These are phyloP conservation scores for Catunica adiposa DNA, from an alignment of 2,329 filamentous ascomycete species.

Conservation along the genomic window DNA sequence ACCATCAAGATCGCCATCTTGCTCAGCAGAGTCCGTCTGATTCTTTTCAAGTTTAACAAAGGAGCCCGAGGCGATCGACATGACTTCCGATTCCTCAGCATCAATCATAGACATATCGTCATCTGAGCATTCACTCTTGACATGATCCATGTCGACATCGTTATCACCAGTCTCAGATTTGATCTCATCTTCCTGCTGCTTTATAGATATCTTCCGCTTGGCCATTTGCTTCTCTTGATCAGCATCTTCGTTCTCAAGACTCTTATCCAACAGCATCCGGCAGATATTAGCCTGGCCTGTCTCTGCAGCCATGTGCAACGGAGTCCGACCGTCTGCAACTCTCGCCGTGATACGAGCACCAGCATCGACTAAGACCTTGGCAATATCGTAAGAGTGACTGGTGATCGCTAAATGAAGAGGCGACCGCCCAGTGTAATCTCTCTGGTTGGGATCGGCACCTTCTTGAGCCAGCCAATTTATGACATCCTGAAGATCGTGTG, in stretches of 20 bases:
- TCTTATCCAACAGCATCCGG: slow-evolving; percentile 55
- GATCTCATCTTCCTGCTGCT: not conserved
- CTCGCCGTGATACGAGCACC: slow-evolving; percentile 59
- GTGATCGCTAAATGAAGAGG: slow-evolving; percentile 63
- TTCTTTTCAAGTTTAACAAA: slow-evolving; percentile 48
- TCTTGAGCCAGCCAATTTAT: slow-evolving; percentile 39
- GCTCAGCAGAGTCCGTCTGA: slow-evolving; percentile 22
- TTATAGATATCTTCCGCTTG: slow-evolving; percentile 24
- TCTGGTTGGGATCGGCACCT: slow-evolving; percentile 50
- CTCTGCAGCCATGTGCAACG: slow-evolving; percentile 64
- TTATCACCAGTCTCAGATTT: slow-evolving; percentile 11
- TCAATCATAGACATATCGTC: slow-evolving; percentile 33
- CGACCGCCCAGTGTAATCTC: slow-evolving; percentile 64
- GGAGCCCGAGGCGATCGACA: slow-evolving; percentile 48
- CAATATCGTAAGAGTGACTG: slow-evolving; percentile 51
- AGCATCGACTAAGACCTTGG: slow-evolving; percentile 52
- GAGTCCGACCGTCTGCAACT: slow-evolving; percentile 63
- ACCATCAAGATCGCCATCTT: slow-evolving; percentile 24
- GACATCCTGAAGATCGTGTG: slow-evolving; percentile 52
- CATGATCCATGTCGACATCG: slow-evolving; percentile 12
- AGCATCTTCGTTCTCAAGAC: slow-evolving; percentile 42
- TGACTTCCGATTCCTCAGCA: slow-evolving; percentile 31
- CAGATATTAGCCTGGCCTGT: slow-evolving; percentile 54
- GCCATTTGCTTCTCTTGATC: slow-evolving; percentile 30
- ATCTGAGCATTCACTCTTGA: slow-evolving; percentile 17